Evolutionary conservation across 495 filamentous ascomycete genomes (phyloP), one percentile per base, ranked within the genome.

Genomic region (Oidiodendron maius): DNA sequence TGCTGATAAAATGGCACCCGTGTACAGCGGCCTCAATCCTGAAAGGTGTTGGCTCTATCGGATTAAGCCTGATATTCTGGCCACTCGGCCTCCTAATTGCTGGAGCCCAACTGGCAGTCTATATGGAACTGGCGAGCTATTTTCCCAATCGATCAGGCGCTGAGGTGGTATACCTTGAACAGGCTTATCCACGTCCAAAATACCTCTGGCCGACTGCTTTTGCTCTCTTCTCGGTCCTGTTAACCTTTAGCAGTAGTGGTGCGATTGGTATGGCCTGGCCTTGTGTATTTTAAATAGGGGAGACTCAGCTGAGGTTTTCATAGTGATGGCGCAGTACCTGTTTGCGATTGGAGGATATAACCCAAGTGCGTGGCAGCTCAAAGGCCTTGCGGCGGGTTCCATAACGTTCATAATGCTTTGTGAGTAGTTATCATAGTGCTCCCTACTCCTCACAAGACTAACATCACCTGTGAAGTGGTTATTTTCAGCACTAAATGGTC

Each of bases 161-260:
- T 0, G 77, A 86, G 50, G 79, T 81, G 6, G 79, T 82, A 3
- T 86, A 83, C 46, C 70, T 84, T 1, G 82, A 86, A 56, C 81
- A 84, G 55, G 73, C 77, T 3, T 86, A 71, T 52, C 81, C 79
- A 0, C 64, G 77, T 18, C 82, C 82, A 3, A 71, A 67, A 37
- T 81, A 79, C 50, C 70, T 86, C 38, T 76, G 83, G 25, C 78
- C 80, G 0, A 76, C 75, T 0, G 63, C 78, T 1, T 84, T 82
- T 55, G 80, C 80, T 1, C 69, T 81, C 28, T 74, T 78, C 52
- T 65, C 71, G 0, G 76, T 84, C 1, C 44, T 79, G 1, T 67
- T 86, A 8, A 81, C 80, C 0, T 84, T 84, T 48, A 76, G 71
- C 44, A 80, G 77, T 50, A 78, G 76, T 50, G 83, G 84, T 64